A percentile compares a stretch with the other conserved stretches of the same genome.
These are phyloP conservation scores for Chaetomium cochliodes DNA, from an alignment of 495 filamentous ascomycete genomes.

Conservation along the genomic window DNA sequence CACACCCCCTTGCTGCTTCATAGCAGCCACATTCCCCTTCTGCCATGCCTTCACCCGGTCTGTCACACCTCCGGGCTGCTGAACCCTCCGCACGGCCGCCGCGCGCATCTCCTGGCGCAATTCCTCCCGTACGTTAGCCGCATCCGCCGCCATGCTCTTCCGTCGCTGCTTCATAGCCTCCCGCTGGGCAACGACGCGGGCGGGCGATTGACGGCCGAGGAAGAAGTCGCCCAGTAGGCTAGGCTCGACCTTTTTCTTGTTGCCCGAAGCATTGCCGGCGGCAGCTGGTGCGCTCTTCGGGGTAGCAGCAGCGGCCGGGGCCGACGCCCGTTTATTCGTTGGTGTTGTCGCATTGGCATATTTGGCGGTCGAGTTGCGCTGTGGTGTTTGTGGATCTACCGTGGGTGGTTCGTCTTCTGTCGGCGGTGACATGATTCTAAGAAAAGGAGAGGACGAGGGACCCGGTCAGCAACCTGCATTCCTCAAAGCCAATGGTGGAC, in stretches of 20 bases:
- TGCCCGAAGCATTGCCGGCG: constrained; percentile 27
- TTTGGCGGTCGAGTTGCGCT: constrained; percentile 26
- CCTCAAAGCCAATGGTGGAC: constrained; percentile 5
- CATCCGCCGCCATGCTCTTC: constrained; percentile 43
- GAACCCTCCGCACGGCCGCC: constrained; percentile 46
- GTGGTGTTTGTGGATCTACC: constrained; percentile 25
- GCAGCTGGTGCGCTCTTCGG: constrained; percentile 46
- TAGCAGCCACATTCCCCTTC: constrained; percentile 60
- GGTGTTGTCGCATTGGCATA: constrained; percentile 33
- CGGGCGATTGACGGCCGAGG: constrained; percentile 51
- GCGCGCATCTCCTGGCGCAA: constrained; percentile 52
- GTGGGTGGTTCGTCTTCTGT: constrained; percentile 28
- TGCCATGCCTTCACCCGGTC: constrained; percentile 77
- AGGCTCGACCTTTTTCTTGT: constrained; percentile 43
- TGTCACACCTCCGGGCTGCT: constrained; percentile 55
- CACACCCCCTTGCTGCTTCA: constrained; percentile 38
- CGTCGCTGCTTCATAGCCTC: constrained; percentile 41
- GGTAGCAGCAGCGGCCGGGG: constrained; percentile 30
- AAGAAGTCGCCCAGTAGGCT: constrained; percentile 55
- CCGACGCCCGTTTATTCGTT: constrained; percentile 28
- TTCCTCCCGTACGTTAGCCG: constrained; percentile 40
- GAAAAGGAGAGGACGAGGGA: not conserved
- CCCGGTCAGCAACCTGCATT: constrained; percentile 29
- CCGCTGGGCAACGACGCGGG: constrained; percentile 43
- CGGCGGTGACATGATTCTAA: constrained; percentile 35